Base-by-base conservation (phyloP, 768 basidiomycete species). In the Amanita rubescens region DNA sequence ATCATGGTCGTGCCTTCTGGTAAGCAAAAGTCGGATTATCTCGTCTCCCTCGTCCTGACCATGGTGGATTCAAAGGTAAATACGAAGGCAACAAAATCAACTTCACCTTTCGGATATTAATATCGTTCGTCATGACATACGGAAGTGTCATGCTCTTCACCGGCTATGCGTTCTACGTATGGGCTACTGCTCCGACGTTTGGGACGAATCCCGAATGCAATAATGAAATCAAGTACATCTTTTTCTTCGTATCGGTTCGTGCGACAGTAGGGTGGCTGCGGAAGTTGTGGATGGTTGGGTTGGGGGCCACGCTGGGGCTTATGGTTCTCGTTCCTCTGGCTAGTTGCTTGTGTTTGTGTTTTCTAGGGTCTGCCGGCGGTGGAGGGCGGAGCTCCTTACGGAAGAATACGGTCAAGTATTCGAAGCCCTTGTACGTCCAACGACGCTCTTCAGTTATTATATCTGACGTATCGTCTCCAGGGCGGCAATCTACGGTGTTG, bases 201-300 rank as follows among this genome's bases (percentile, higher is more conserved):
- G 58, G 58, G 8, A 25, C 20, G 9, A 5, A 17, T 12, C 9
- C 41, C 15, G 39, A 35, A 15, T 48, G 46, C 41, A 58, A 58
- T 33, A 38, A 56, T 19, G 35, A 48, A 17, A 58, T 56, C 51
- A 58, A 53, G 49, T 56, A 58, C 34, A 49, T 58, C 46, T 53
- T 58, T 39, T 46, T 53, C 43, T 53, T 56, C 17, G 39, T 30
- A 32, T 51, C 42, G 22, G 55, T 58, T 3, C 51, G 52, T 7
- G 58, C 55, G 27, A 58, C 58, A 10, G 58, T 42, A n/a, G 43
- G 43, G 3, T 56, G 58, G 58, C 22, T 58, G 9, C 48, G 58
- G 34, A 50, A 35, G 19, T 17, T 58, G 22, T 58, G 58, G 58
- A 56, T 58, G 47, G 51, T 44, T 34, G 55, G 55, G 7, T 42